These are phyloP conservation scores for Xylariaceae sp. DNA, from an alignment of 2,329 filamentous ascomycete species.

Conservation along the genomic window DNA sequence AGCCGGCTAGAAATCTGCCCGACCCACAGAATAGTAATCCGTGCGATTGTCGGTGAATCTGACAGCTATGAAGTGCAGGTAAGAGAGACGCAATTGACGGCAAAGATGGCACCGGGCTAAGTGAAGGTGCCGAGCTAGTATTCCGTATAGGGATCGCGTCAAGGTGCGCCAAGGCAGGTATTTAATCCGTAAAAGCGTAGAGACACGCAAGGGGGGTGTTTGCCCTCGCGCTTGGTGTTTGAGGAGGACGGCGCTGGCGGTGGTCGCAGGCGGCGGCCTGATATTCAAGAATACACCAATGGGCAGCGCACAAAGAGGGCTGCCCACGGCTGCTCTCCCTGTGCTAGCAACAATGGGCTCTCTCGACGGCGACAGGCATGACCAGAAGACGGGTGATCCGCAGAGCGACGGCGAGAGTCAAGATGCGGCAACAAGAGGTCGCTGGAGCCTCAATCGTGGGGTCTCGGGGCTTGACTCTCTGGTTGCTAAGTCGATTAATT, in stretches of 20 bases:
- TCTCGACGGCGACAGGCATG: constrained; percentile 14
- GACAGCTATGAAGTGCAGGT: not conserved
- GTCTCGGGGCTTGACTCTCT: not conserved
- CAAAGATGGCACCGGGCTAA: not conserved
- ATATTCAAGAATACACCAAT: not conserved
- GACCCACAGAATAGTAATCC: constrained; percentile 1
- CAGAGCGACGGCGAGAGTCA: constrained; percentile 1
- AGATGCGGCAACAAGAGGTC: not conserved
- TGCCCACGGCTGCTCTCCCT: constrained; percentile 5
- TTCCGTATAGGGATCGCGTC: not conserved
- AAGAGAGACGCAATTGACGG: not conserved
- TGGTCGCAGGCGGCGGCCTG: constrained; percentile 14
- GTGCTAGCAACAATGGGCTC: constrained; percentile 11
- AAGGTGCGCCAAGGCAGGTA: not conserved
- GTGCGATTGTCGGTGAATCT: constrained; percentile 3
- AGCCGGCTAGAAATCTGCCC: constrained; percentile 3
- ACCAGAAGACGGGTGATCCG: constrained; percentile 18
- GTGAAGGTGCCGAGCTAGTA: not conserved
- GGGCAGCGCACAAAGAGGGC: constrained; percentile 1
- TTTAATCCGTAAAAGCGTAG: not conserved
- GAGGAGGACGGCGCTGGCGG: not conserved
- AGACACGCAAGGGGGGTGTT: not conserved
- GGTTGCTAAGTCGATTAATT: constrained; percentile 2
- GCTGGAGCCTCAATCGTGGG: constrained; percentile 29
- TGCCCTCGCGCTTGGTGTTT: not conserved